Evolutionary conservation across 2,329 filamentous ascomycete genomes (phyloP), one percentile per base, ranked within the genome.

Genomic region (Tolypocladium cylindrosporum): DNA sequence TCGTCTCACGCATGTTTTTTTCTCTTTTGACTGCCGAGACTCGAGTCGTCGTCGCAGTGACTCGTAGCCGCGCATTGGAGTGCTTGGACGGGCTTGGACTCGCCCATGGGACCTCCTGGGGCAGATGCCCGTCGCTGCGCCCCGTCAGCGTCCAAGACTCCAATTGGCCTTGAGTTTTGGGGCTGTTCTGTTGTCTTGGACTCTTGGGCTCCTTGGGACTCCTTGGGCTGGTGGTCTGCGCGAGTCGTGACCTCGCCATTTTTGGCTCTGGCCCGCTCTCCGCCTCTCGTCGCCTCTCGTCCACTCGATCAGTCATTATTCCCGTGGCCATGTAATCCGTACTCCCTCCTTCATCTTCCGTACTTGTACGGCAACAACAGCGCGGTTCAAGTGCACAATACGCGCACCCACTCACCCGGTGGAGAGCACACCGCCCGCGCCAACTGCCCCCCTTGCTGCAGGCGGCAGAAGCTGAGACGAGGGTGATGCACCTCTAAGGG

Each of bases 241-340:
- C 48, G 48, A 51, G 48, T 51, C 48, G 55, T 56, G 55, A 50
- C 55, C 54, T 55, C 54, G 50, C 54, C 54, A 55, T 50, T 39
- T 48, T 21, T 45, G 43, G 41, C 54, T 48, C 45, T n/a, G 31
- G 48, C 48, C 16, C 31, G 16, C 48, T 36, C 48, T 36, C 24
- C 48, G 48, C 48, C 31, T 21, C 16, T 51, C 16, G 27, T 19
- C 48, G 14, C 27, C 45, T 34, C 16, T 34, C 48, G 27, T 50
- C 27, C 45, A 36, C 27, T 36, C 31, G 8, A 19, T 1, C 19
- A 21, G 5, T 8, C 10, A 13, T 37, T 52, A 52, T 52, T 52
- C 48, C 48, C 48, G 31, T 10, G 21, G 16, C 45, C 7, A 24
- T 19, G 45, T 16, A 50, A 21, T 34, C 14, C 8, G 24, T 27